Percentiles rank a stretch among this genome's conserved stretches.
phyloP scores from a whole-genome alignment of 83 land plant genomes.

The Thuja plicata region DNA sequence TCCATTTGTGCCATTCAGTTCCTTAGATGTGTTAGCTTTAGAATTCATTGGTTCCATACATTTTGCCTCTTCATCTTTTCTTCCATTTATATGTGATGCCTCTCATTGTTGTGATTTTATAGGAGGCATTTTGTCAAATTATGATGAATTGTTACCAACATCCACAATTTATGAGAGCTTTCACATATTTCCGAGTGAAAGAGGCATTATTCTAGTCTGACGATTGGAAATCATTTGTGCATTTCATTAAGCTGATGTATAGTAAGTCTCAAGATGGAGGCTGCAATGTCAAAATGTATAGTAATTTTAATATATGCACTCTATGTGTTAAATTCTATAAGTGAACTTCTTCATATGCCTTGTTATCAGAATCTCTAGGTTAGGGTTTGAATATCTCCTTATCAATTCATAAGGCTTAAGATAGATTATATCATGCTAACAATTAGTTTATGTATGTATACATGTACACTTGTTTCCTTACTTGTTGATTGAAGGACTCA shows the following conservation, averaged over 20 bases:
- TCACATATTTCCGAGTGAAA: slow-evolving; percentile 34
- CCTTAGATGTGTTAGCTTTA: neutral
- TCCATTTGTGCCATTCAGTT: neutral
- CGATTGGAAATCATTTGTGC: slow-evolving; percentile 35
- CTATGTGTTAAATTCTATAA: too few relatives aligned
- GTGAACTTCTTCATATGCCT: too few relatives aligned
- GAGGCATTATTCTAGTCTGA: slow-evolving; percentile 21
- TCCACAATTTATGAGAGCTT: slow-evolving; percentile 22
- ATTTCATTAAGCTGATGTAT: slow-evolving; percentile 34
- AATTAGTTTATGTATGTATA: too few relatives aligned
- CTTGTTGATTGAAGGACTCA: too few relatives aligned
- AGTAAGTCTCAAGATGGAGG: slow-evolving; percentile 17
- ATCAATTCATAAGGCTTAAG: too few relatives aligned
- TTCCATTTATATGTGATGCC: neutral
- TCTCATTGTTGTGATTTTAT: slow-evolving; percentile 8
- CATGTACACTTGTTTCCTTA: too few relatives aligned
- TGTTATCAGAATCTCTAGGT: too few relatives aligned
- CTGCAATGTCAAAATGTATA: slow-evolving; percentile 19
- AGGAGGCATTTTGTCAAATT: slow-evolving; percentile 34
- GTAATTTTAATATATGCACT: too few relatives aligned
- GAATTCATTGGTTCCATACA: neutral
- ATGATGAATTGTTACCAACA: slow-evolving; percentile 20
- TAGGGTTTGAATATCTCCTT: too few relatives aligned
- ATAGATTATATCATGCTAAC: too few relatives aligned
- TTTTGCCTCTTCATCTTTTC: neutral